Percentiles rank a stretch among this genome's conserved stretches.
These are phyloP conservation scores for Fusarium sp. DNA, from an alignment of 2,329 filamentous ascomycete species.

Conservation along the genomic window DNA sequence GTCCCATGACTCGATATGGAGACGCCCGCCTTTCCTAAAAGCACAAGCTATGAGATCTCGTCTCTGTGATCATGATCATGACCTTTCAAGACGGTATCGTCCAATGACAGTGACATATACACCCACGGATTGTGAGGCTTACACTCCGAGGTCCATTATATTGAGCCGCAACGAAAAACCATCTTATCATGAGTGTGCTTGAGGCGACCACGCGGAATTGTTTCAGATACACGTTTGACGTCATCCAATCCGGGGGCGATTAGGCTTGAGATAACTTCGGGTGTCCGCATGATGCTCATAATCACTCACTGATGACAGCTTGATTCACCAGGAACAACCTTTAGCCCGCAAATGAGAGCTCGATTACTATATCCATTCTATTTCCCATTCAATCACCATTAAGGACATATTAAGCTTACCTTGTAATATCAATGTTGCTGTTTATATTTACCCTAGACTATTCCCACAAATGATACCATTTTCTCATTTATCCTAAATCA, in stretches of 20 bases:
- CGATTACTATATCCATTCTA: not conserved
- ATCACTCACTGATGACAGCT: too few relatives aligned
- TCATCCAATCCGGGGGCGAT: conserved; percentile 4
- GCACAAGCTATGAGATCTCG: conserved; percentile 21
- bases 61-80: not conserved
- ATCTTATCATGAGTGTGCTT: conserved; percentile 1
- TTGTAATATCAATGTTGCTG: too few relatives aligned
- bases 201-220: conserved; percentile 7
- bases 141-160: not conserved
- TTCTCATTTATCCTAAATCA: too few relatives aligned
- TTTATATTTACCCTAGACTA: too few relatives aligned
- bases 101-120: conserved; percentile 18
- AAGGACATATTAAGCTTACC: too few relatives aligned
- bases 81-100: conserved; percentile 10
- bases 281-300: too few relatives aligned
- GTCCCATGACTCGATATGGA: conserved; percentile 27
- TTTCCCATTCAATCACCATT: not conserved
- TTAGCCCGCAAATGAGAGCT: too few relatives aligned
- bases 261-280: not conserved
- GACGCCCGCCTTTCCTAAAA: conserved; percentile 17
- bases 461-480: too few relatives aligned
- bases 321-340: conserved; percentile 13
- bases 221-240: conserved; percentile 20
- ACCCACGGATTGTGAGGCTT: conserved; percentile 1
- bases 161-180: not conserved